Base-by-base conservation (phyloP, 2,329 filamentous ascomycete genomes). In the Colletotrichum sp. region DNA sequence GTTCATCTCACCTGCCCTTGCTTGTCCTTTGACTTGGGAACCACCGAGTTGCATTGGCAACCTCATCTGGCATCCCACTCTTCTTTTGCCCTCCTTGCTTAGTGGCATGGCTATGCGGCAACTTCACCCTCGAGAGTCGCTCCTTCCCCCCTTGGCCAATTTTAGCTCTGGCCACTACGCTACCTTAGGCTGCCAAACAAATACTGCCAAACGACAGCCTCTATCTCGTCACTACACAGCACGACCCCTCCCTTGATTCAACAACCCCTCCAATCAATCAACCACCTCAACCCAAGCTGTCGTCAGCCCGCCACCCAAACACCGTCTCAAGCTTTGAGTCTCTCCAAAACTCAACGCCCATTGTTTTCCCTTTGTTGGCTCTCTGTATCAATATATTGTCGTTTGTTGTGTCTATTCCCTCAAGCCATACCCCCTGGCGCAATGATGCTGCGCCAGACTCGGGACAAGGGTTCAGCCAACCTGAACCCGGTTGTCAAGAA, bases 241-340 rank as follows among this genome's bases (percentile, higher is more conserved):
- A 43, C 34, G 21, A 33, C 24, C 61, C 43, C 69, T 69, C 43
- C 69, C 57, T 72, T 69, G 43, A 69, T 69, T 63, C 65, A 55
- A 68, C 69, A 38, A 63, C 15, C 61, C 36, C 36, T 38, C 27
- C 61, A 63, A 27, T 47, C 61, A 63, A 63, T 33, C 34, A 51
- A 51, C n/a, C n/a, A 51, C n/a, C n/a, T 51, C 24, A 29, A 63
- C 34, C 36, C n/a, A 43, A 16, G 27, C 36, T 43, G 29, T 62
- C 33, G 18, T 24, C 29, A 62, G n/a, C 58, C 33, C 27, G 54
- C 27, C 57, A 61, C 27, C 27, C 57, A 51, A 21, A 51, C 12
- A 51, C 18, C 31, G 24, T 21, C 57, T 18, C 57, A 61, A 61
- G 57, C 43, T 36, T 27, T 61, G 57, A 33, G 29, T 21, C 27